Conservation (phyloP, 139 green algal genomes). For the Chlamydomonas applanata region DNA sequence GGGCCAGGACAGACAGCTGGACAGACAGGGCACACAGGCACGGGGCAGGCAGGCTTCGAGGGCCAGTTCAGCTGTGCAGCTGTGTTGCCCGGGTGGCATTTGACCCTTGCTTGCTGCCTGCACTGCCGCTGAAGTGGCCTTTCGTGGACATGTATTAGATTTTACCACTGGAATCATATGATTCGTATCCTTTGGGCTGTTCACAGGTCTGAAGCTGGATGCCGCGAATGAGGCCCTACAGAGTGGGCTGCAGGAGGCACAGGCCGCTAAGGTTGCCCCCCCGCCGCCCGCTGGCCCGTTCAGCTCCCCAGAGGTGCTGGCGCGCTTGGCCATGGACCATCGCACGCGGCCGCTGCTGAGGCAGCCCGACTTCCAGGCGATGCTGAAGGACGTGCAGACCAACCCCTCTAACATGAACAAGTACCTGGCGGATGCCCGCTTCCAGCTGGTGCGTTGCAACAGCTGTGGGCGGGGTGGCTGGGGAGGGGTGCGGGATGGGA, state of each 20-base stretch:
- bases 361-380: slow-evolving; percentile 90
- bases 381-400: slow-evolving; percentile 72
- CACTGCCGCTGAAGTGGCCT: too few relatives aligned
- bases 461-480: too few relatives aligned
- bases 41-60: too few relatives aligned
- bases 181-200: too few relatives aligned
- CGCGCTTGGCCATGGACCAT: slow-evolving; percentile 83
- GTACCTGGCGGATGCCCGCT: slow-evolving; percentile 68
- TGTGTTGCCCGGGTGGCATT: too few relatives aligned
- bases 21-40: too few relatives aligned
- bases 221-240: slow-evolving; percentile 72
- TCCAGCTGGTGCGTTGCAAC: slow-evolving; percentile 70
- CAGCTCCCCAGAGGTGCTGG: slow-evolving; percentile 66
- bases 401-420: slow-evolving; percentile 70
- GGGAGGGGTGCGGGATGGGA: slow-evolving; percentile 1
- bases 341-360: slow-evolving; percentile 65
- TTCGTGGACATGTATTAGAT: too few relatives aligned
- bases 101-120: not conserved
- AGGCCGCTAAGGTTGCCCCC: slow-evolving; percentile 33
- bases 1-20: too few relatives aligned
- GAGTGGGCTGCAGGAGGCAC: slow-evolving; percentile 56
- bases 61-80: too few relatives aligned
- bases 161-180: too few relatives aligned
- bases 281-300: slow-evolving; percentile 18
- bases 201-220: slow-evolving; percentile 76